These are phyloP conservation scores for Croton setiger DNA, from an alignment of 441 rosid species.

Conservation along the genomic window DNA sequence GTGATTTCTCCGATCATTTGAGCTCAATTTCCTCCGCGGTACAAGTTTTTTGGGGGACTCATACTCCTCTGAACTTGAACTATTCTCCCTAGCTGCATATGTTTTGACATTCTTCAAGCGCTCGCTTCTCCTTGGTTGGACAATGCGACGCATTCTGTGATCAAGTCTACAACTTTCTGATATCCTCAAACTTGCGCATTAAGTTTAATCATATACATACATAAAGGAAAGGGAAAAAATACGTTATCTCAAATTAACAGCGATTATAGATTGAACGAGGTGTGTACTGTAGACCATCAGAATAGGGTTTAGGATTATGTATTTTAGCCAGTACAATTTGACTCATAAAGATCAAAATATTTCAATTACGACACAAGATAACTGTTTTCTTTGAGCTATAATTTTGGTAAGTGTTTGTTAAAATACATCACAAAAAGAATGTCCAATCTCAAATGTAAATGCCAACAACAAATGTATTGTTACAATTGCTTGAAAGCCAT, in stretches of 20 bases:
- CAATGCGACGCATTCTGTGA: neutral
- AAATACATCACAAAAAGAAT: neutral
- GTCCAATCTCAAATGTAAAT: neutral
- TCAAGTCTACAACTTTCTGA: neutral
- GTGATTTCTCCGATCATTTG: neutral
- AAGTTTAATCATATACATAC: neutral
- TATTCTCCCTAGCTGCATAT: neutral
- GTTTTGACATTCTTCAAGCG: slow-evolving; percentile 8
- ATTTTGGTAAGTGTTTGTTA: neutral
- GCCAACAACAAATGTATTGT: neutral
- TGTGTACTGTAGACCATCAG: too few species aligned
- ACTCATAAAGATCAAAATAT: neutral
- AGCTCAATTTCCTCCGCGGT: neutral
- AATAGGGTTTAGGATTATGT: neutral
- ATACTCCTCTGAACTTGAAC: neutral
- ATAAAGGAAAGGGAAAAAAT: neutral
- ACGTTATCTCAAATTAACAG: neutral
- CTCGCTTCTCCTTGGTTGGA: slow-evolving; percentile 6
- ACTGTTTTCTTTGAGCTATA: too few species aligned
- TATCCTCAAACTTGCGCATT: neutral
- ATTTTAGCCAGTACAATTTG: neutral
- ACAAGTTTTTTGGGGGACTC: neutral
- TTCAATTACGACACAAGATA: too few species aligned
- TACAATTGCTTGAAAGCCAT: neutral
- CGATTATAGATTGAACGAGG: neutral